phyloP scores from a whole-genome alignment of 2,329 filamentous ascomycete genomes.

The Aspergillus brunneoviolaceus region DNA sequence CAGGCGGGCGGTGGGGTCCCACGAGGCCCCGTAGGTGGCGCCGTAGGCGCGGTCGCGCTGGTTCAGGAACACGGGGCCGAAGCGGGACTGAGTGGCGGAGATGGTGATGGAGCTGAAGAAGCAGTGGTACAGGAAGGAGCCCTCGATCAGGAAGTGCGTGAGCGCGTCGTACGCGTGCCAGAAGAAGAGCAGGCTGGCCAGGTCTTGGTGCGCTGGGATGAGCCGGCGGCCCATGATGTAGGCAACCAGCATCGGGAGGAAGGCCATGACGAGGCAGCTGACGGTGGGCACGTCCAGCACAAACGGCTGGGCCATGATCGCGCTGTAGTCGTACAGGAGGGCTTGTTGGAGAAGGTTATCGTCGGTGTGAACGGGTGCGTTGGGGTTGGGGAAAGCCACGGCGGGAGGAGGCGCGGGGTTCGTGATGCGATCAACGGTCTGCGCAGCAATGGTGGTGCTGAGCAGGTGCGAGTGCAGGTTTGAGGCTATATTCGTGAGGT shows the following conservation, averaged over 20 bases:
- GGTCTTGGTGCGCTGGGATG: conserved; percentile 52
- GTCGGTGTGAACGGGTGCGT: neutral
- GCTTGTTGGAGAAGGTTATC: neutral
- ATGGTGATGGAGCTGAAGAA: conserved; percentile 68
- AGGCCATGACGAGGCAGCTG: conserved; percentile 54
- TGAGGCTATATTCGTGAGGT: neutral
- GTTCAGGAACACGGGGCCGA: conserved; percentile 53
- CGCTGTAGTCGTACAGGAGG: conserved; percentile 6
- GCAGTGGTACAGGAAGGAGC: conserved; percentile 88
- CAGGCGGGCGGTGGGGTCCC: conserved; percentile 52
- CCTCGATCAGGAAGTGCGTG: conserved; percentile 88
- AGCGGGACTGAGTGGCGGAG: conserved; percentile 31
- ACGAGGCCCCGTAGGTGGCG: conserved; percentile 52
- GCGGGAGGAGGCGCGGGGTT: neutral
- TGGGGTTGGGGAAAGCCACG: no score
- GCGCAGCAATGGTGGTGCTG: neutral
- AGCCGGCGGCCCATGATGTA: conserved; percentile 50
- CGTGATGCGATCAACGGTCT: neutral
- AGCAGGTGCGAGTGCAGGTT: neutral
- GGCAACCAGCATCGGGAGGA: conserved; percentile 55
- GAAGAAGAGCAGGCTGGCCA: conserved; percentile 76
- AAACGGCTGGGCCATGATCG: conserved; percentile 31
- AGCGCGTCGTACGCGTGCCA: conserved; percentile 94
- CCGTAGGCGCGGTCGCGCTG: conserved; percentile 58
- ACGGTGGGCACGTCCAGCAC: conserved; percentile 48